Conservation (phyloP, 1,284 basidiomycete genomes). For the Rhodotorula mucilaginosa region DNA sequence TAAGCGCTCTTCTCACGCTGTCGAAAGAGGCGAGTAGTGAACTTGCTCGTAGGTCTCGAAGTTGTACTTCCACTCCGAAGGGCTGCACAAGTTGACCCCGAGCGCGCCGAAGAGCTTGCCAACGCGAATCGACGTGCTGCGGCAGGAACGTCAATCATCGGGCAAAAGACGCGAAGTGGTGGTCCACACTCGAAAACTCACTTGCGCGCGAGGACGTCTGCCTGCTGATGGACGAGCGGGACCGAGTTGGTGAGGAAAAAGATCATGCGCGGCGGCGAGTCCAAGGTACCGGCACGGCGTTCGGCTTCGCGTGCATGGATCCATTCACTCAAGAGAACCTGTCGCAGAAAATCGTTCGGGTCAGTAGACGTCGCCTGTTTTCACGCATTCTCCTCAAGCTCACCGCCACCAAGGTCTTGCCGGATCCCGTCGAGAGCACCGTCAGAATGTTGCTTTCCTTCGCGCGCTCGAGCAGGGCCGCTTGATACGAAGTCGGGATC, state of each 20-base stretch:
- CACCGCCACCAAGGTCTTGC: constrained; percentile 38
- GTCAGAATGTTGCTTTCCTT: constrained; percentile 35
- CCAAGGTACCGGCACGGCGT: not conserved
- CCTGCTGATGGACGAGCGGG: constrained; percentile 38
- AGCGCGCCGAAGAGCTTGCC: constrained; percentile 34
- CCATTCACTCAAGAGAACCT: constrained; percentile 29
- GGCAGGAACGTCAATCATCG: not conserved
- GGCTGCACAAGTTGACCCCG: constrained; percentile 29
- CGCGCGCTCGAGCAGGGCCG: constrained; percentile 30
- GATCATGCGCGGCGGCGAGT: constrained; percentile 18
- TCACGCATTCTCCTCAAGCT: no score
- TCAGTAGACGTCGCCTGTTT: not conserved
- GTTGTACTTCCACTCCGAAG: constrained; percentile 25
- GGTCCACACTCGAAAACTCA: not conserved
- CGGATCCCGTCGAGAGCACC: constrained; percentile 27
- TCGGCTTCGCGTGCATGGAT: constrained; percentile 13
- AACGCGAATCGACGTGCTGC: constrained; percentile 23
- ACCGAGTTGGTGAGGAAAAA: constrained; percentile 36
- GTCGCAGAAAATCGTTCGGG: not conserved
- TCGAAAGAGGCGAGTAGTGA: no score
- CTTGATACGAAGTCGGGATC: constrained; percentile 26
- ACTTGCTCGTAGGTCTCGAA: constrained; percentile 6
- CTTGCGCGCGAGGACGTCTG: constrained; percentile 23
- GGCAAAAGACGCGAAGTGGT: not conserved
- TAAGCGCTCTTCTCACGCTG: no score